Evolutionary conservation across 2,329 filamentous ascomycete species (phyloP).

Genomic region (Eutypa lata): DNA sequence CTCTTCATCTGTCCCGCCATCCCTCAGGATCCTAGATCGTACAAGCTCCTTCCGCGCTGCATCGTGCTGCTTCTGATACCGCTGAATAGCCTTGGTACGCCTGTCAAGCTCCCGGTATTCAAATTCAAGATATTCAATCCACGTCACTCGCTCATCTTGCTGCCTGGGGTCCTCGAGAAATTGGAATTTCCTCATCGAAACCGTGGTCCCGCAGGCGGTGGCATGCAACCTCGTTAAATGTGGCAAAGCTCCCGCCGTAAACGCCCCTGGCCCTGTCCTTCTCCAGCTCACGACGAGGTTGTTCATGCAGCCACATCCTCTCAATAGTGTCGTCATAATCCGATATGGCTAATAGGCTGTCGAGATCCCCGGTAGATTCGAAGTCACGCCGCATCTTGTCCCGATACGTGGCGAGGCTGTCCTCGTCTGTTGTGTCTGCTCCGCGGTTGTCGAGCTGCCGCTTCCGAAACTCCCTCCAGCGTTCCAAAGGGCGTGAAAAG

Average conservation of each 20-base stretch:
- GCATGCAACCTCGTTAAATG: constrained; percentile 24
- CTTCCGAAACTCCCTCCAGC: constrained; percentile 4
- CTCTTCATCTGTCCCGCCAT: not conserved
- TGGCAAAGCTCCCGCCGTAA: constrained; percentile 14
- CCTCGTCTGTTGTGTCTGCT: not conserved
- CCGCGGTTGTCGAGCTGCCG: constrained; percentile 3
- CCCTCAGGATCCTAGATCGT: not conserved
- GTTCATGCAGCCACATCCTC: not conserved
- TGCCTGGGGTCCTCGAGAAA: constrained; percentile 21
- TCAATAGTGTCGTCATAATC: not conserved
- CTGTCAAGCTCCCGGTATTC: constrained; percentile 6
- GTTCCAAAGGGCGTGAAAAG: constrained; percentile 1
- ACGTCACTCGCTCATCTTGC: constrained; percentile 7
- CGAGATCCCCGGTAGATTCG: not conserved
- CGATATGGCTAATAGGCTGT: not conserved
- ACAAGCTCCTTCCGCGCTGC: not conserved
- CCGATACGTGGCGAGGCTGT: not conserved
- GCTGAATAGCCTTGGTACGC: not conserved
- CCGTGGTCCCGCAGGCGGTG: constrained; percentile 24
- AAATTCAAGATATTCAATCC: constrained; percentile 10
- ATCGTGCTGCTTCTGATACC: not conserved
- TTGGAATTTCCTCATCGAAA: constrained; percentile 25
- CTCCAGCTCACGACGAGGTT: not conserved
- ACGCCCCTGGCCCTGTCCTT: not conserved
- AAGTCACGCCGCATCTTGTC: constrained; percentile 1